Evolutionary conservation across 2,329 filamentous ascomycete species (phyloP).

Genomic region (Botryotinia narcissicola): DNA sequence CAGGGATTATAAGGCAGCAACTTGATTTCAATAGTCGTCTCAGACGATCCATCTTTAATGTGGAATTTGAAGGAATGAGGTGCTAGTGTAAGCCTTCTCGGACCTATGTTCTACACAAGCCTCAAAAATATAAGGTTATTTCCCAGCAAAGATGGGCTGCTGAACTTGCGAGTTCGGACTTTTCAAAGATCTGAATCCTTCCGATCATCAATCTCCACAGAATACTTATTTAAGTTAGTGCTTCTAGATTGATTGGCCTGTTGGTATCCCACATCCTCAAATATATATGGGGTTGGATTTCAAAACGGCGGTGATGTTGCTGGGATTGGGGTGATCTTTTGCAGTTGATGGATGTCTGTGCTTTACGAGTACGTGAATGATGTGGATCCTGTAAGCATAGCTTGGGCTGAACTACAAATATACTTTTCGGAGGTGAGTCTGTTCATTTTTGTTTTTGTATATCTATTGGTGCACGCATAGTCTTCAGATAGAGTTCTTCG

Average conservation of each 20-base stretch:
- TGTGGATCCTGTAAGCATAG: background rate
- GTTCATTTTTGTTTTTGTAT: background rate
- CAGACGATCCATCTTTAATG: background rate
- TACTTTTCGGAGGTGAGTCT: background rate
- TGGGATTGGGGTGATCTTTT: slow-evolving; percentile 10
- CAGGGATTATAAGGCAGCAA: background rate
- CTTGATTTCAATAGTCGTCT: background rate
- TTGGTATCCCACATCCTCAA: background rate
- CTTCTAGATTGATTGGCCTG: background rate
- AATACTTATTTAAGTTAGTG: background rate
- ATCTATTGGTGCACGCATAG: background rate
- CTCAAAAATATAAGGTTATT: background rate
- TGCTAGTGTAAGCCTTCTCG: background rate
- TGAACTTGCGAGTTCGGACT: background rate
- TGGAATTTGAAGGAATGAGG: background rate
- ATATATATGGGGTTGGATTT: background rate
- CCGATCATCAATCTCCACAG: background rate
- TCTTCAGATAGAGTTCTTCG: background rate
- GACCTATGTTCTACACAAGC: background rate
- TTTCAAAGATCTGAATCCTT: background rate
- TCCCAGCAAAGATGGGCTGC: background rate
- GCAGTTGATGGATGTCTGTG: slow-evolving; percentile 1
- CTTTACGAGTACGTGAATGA: slow-evolving; percentile 8
- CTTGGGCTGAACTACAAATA: background rate
- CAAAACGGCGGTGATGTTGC: background rate